Evolutionary conservation across 2,329 filamentous ascomycete species (phyloP), one percentile per base, ranked within the genome.

Genomic region (Phoma sp.): DNA sequence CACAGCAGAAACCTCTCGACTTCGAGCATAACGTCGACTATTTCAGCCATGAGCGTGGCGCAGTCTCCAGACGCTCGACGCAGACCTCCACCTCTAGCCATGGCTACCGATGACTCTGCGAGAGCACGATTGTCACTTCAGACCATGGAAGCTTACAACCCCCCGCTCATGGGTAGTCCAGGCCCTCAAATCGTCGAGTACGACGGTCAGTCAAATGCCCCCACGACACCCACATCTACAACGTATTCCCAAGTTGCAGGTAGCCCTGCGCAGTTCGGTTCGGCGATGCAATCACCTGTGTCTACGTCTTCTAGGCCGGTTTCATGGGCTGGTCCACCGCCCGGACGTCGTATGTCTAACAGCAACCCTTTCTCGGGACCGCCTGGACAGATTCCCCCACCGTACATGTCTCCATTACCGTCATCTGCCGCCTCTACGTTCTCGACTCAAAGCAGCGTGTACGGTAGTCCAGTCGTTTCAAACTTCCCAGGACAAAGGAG

Each of bases 1-100:
- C 93, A 97, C 73, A 90, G 88, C 64, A 80, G 87, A 50, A 96
- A 96, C 73, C 78, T 96, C 2, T 97, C 93, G 0, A 87, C 91
- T 2, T 96, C 93, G 0, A 96, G 92, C 73, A 92, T 97, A 64
- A 82, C 86, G 21, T 93, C 91, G 1, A 87, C 88, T 6, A 78
- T 86, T 47, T 92, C 90, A 1, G 87, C 81, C 42, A 88, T 88
- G 54, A 87, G 84, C 59, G 78, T 83, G 23, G 69, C 59, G 26
- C 69, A 69, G 47, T 64, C 71, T 43, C 72, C 69, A 18, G 85
- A 87, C 37, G 57, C 65, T 38, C 85, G 91, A 42, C 85, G 89
- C 54, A 84, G 91, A 21, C 93, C 92, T 5, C 87, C 91, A 18
- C 91, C 92, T 1, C 79, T 96, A 17, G 89, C 93, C 54, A 95